Evolutionary conservation across 768 basidiomycete genomes (phyloP).

Genomic region (Calvatia gigantea): DNA sequence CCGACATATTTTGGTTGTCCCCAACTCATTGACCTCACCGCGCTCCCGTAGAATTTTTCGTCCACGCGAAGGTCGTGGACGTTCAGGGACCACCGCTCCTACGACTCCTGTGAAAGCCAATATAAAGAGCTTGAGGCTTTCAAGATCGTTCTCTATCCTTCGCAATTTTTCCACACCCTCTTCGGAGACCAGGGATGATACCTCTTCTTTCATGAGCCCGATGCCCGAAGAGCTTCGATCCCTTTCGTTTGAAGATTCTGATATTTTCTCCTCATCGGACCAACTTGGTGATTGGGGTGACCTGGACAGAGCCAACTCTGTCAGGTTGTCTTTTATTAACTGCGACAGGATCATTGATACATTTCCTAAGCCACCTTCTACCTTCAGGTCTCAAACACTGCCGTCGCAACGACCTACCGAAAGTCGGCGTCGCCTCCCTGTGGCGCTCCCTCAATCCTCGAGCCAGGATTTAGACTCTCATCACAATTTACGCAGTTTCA

Average conservation of each 20-base stretch:
- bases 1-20: neutral
- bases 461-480: neutral
- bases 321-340: neutral
- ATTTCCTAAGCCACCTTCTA: neutral
- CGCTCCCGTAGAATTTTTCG: neutral
- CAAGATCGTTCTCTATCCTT: neutral
- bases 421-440: neutral
- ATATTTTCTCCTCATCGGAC: neutral
- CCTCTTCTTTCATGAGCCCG: conserved; percentile 10
- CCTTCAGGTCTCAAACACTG: neutral
- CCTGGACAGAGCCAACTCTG: neutral
- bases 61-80: neutral
- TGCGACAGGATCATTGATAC: neutral
- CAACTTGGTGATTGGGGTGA: neutral
- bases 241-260: neutral
- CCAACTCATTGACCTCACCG: neutral
- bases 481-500: neutral
- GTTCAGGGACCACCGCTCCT: neutral
- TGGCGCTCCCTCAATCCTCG: neutral
- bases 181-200: neutral
- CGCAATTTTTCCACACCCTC: neutral
- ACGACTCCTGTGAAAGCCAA: neutral
- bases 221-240: conserved; percentile 7
- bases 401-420: neutral
- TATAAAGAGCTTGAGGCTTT: neutral